Evolutionary conservation across 2,329 filamentous ascomycete species (phyloP), one percentile per base, ranked within the genome.

Genomic region (Curvularia spicifera): DNA sequence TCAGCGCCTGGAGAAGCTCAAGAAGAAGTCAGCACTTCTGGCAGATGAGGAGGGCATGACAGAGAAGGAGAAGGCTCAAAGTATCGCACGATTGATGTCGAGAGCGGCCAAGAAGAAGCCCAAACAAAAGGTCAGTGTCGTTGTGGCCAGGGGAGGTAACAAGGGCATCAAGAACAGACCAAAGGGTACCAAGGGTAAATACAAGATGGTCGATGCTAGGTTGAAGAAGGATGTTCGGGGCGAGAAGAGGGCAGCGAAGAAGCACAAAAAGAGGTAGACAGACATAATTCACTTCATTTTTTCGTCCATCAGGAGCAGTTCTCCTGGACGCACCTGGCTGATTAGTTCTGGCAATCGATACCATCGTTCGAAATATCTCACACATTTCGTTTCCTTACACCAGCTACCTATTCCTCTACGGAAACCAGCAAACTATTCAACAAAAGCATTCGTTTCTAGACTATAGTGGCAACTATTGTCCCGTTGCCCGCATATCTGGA

Each of bases 161-260:
- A 89, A 88, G 67, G 94, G 92, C 71, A 88, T 96, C 73, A 87
- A 90, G 75, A 94, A 93, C 20, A 84, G 94, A 68, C 95, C 95
- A 2, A 90, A 87, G 77, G 95, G 94, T 59, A 92, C 97, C 24
- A 97, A 97, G 85, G 94, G 94, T 37, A 89, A 91, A 67, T 99
- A 99, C 78, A 96, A 96, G 83, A 96, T 99, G 84, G 94, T 99
- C 53, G 94, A 98, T 80, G 82, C 91, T 13, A 85, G 95, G 68
- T 87, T 97, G 87, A 97, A 97, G 87, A 98, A 97, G 88, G 95
- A 98, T 82, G 85, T 95, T 53, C 83, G 93, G 75, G 93, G 90
- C 2, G 84, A 94, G 78, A 97, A 97, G 87, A 86, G 93, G 72
- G 73, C 86, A 63, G 84, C 85, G 74, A 93, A 96, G 83, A 91